Base-by-base conservation (phyloP, 2,329 filamentous ascomycete species). In the Leptographium wingfieldii region DNA sequence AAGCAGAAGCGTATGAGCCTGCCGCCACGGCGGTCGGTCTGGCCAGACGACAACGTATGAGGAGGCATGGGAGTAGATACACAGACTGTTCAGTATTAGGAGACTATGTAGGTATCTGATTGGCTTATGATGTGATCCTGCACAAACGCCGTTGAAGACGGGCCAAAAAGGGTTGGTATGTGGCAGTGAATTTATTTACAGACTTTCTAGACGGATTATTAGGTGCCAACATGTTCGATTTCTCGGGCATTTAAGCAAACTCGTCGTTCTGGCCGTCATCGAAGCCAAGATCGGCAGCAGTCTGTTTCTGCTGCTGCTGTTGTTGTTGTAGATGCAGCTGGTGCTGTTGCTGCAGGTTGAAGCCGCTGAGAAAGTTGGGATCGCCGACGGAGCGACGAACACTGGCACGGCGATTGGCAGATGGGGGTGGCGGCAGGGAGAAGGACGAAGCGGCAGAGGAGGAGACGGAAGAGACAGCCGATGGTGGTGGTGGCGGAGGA, bases 211-310 rank as follows among this genome's bases (percentile, higher is more conserved):
- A 51, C 22, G 16, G 22, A 51, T 51, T 12, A 58, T 33, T 33
- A 33, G n/a, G 3, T 55, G 52, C n/a, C 48, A 51, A 22, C 48
- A 27, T 25, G 25, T 27, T 27, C n/a, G 9, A 25, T n/a, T 40
- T 9, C 43, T 33, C 19, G 14, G 14, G 5, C 55, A 38, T 51
- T 67, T 60, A 84, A 55, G 80, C 80, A 74, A 95, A 95, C 73
- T 95, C 90, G 25, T 89, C 90, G 80, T 91, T 92, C 68, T 92
- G 87, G 1, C 90, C 90, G 69, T 95, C 88, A 68, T 95, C 90
- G 67, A 94, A 94, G 0, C 89, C 89, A 64, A 92, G 68, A 61
- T 90, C 85, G 19, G 65, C 65, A 0, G 64, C 67, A 73, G 74
- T 67, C 75, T 78, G 70, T 76, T 78, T 67, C 73, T 71, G 67